phyloP scores from a whole-genome alignment of 2,329 filamentous ascomycete genomes.

The Teratosphaeria destructans region DNA sequence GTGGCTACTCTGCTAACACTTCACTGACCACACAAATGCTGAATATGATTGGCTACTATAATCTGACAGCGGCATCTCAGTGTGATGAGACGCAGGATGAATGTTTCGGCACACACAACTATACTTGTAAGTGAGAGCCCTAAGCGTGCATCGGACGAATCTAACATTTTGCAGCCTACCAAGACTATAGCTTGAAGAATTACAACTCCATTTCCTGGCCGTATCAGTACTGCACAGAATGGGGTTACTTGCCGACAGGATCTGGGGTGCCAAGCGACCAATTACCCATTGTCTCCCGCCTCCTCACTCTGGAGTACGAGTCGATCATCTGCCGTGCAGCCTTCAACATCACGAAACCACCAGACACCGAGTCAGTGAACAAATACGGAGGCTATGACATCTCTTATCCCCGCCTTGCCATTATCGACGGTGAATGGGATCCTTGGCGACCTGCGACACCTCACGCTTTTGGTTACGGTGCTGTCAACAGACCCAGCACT shows the following conservation, averaged over 20 bases:
- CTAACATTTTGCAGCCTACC: slow-evolving; percentile 23
- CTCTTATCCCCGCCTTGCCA: slow-evolving; percentile 62
- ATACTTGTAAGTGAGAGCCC: slow-evolving; percentile 17
- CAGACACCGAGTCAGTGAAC: slow-evolving; percentile 60
- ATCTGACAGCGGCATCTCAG: slow-evolving; percentile 30
- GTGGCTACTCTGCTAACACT: slow-evolving; percentile 35
- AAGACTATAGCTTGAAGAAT: slow-evolving; percentile 31
- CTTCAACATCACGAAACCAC: slow-evolving; percentile 57
- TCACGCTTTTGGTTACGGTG: slow-evolving; percentile 47
- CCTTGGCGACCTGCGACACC: slow-evolving; percentile 69
- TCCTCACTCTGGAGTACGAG: slow-evolving; percentile 53
- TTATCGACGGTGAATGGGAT: slow-evolving; percentile 67
- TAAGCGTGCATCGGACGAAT: not conserved
- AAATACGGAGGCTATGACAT: slow-evolving; percentile 63
- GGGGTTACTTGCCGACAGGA: slow-evolving; percentile 71
- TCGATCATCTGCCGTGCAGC: slow-evolving; percentile 53
- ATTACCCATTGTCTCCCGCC: slow-evolving; percentile 61
- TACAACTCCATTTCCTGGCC: slow-evolving; percentile 43
- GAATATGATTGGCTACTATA: slow-evolving; percentile 48
- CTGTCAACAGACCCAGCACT: slow-evolving; percentile 49
- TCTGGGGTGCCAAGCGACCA: slow-evolving; percentile 54
- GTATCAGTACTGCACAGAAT: slow-evolving; percentile 52
- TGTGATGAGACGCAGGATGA: slow-evolving; percentile 38
- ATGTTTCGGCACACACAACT: slow-evolving; percentile 43
- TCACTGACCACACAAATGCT: slow-evolving; percentile 42